Evolutionary conservation across 2,329 filamentous ascomycete genomes (phyloP).

Genomic region (Xylaria multiplex): DNA sequence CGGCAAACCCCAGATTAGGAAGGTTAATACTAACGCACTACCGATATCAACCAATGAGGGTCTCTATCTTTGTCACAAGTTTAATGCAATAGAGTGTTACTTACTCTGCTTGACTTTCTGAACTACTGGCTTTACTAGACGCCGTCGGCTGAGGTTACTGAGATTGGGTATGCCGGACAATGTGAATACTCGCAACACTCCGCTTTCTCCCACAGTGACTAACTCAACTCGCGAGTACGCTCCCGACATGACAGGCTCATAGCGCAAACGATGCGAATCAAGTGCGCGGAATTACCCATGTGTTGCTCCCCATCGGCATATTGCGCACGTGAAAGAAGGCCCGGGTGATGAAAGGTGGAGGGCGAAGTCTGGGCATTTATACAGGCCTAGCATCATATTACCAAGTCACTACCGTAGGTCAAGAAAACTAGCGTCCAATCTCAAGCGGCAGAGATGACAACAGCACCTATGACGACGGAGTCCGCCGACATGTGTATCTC

Average conservation of each 20-base stretch:
- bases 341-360: constrained; percentile 10
- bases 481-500: constrained; percentile 15
- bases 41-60: constrained; percentile 27
- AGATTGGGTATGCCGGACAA: neutral
- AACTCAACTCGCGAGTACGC: neutral
- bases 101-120: neutral
- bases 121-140: neutral
- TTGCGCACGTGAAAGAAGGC: constrained; percentile 22
- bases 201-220: neutral
- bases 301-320: neutral
- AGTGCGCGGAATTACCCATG: constrained; percentile 21
- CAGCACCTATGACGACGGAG: constrained; percentile 7
- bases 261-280: constrained; percentile 18
- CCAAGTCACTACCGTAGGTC: neutral
- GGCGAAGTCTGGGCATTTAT: neutral
- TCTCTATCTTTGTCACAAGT: constrained; percentile 22
- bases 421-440: neutral
- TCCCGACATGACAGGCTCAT: neutral
- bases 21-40: constrained; percentile 28
- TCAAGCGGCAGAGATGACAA: neutral
- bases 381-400: neutral
- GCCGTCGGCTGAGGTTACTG: neutral
- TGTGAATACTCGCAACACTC: neutral
- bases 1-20: constrained; percentile 37
- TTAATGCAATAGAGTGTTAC: constrained; percentile 4